Evolutionary conservation across 2,329 filamentous ascomycete genomes (phyloP).

Genomic region (Beauveria brongniartii): DNA sequence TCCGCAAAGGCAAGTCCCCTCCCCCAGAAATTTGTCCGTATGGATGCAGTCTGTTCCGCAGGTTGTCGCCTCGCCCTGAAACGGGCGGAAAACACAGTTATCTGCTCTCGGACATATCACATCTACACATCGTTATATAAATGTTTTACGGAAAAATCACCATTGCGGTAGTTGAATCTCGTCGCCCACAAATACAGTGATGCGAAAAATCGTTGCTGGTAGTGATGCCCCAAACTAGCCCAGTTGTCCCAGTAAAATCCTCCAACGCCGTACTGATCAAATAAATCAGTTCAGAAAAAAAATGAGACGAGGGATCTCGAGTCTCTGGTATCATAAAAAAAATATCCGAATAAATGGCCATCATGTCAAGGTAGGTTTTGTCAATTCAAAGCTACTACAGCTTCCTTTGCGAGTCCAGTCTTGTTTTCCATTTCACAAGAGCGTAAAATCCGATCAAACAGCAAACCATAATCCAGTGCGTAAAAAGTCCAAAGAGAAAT

Average conservation of each 20-base stretch:
- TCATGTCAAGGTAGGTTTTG: constrained; percentile 10
- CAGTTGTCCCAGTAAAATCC: not conserved
- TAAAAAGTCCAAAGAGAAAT: not conserved
- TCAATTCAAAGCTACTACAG: constrained; percentile 13
- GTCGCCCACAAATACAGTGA: not conserved
- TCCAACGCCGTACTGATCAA: not conserved
- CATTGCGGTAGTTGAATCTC: not conserved
- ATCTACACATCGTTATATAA: not conserved
- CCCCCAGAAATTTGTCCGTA: not conserved
- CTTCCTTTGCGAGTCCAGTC: constrained; percentile 7
- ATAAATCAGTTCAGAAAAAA: not conserved
- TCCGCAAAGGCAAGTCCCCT: not conserved
- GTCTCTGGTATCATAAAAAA: constrained; percentile 9
- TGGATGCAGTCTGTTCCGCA: not conserved
- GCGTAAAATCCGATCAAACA: not conserved
- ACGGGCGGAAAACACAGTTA: too few relatives aligned
- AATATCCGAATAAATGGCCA: constrained; percentile 5
- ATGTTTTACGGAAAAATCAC: not conserved
- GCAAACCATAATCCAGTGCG: not conserved
- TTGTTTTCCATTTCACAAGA: not conserved
- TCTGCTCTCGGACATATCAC: not conserved
- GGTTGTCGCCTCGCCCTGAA: not conserved
- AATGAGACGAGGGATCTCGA: not conserved
- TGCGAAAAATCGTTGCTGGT: constrained; percentile 3
- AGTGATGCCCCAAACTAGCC: not conserved